Evolutionary conservation across 2,329 filamentous ascomycete genomes (phyloP), one percentile per base, ranked within the genome.

Genomic region (Alternaria sp.): DNA sequence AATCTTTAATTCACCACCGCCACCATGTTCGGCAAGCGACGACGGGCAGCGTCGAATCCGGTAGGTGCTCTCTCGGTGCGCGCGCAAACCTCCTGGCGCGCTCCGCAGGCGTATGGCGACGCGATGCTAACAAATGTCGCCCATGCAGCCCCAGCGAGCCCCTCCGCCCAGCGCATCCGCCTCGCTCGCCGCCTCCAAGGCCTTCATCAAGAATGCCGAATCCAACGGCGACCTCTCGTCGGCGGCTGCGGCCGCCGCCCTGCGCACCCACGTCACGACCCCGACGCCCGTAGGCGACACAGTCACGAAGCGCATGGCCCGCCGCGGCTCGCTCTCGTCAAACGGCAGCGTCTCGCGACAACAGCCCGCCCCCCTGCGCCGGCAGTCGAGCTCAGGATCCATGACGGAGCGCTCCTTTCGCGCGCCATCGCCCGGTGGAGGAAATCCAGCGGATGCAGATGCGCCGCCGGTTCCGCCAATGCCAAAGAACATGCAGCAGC

Each of bases 321-420:
- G 93, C 71, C 89, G 93, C 79, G 86, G 86, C 55, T 97, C 93
- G 1, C 81, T 87, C 45, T 92, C 92, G 2, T 95, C 93, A 5
- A 83, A 87, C 51, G 85, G 84, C 36, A 88, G 86, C 67, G 81
- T 79, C 68, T 79, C 73, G 57, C 76, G 77, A 63, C 80, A 66
- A 6, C 79, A 77, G 59, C 79, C 65, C 3, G 57, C 66, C 6
- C 60, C 59, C 10, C 59, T 80, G 82, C 83, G 75, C 65, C 67
- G 79, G 65, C 78, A 56, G 82, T 94, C 64, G 86, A 90, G 94
- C 80, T 87, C 87, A 26, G 87, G 89, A 21, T 97, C 93, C 54
- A 97, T 98, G 94, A 90, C 88, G 28, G 92, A 95, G 77, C 88
- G 95, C 61, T 94, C 93, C 1, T 97, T 97, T 79, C 89, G 94